phyloP scores from a whole-genome alignment of 495 filamentous ascomycete genomes.

The Thermothielavioides terrestris region DNA sequence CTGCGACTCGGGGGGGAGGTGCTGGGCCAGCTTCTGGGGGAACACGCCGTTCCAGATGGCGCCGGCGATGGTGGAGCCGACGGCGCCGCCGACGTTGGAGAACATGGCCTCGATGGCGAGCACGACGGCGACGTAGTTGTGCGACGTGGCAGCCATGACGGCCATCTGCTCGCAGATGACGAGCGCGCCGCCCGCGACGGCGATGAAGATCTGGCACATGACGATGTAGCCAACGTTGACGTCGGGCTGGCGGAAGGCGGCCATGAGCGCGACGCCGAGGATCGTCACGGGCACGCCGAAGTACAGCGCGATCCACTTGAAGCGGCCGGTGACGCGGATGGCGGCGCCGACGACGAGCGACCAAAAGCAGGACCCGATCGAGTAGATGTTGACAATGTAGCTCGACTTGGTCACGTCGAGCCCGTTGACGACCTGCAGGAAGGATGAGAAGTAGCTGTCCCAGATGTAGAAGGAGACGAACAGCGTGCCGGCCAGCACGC shows the following conservation, averaged over 20 bases:
- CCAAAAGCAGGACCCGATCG: slow-evolving; percentile 58
- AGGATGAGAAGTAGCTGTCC: slow-evolving; percentile 58
- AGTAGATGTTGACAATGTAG: slow-evolving; percentile 62
- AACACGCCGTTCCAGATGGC: slow-evolving; percentile 63
- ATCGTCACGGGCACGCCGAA: slow-evolving; percentile 57
- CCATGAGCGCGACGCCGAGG: slow-evolving; percentile 60
- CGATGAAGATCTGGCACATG: slow-evolving; percentile 75
- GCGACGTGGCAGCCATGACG: slow-evolving; percentile 55
- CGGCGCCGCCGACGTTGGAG: slow-evolving; percentile 53
- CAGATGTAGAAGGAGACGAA: slow-evolving; percentile 61
- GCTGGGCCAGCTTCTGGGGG: slow-evolving; percentile 38
- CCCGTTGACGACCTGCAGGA: slow-evolving; percentile 62
- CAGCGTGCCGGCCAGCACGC: slow-evolving; percentile 42
- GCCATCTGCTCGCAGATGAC: slow-evolving; percentile 60
- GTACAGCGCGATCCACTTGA: slow-evolving; percentile 54
- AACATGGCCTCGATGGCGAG: slow-evolving; percentile 57
- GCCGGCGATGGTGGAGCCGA: slow-evolving; percentile 51
- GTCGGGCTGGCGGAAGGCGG: slow-evolving; percentile 31
- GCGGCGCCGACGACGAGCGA: slow-evolving; percentile 46
- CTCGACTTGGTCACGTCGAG: slow-evolving; percentile 48
- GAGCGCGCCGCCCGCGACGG: slow-evolving; percentile 51
- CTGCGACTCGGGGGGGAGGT: slow-evolving; percentile 49
- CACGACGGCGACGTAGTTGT: slow-evolving; percentile 57
- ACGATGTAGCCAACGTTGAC: slow-evolving; percentile 56
- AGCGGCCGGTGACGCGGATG: slow-evolving; percentile 49